phyloP scores from a whole-genome alignment of 257 asterid genomes.

The Datura wrightii region DNA sequence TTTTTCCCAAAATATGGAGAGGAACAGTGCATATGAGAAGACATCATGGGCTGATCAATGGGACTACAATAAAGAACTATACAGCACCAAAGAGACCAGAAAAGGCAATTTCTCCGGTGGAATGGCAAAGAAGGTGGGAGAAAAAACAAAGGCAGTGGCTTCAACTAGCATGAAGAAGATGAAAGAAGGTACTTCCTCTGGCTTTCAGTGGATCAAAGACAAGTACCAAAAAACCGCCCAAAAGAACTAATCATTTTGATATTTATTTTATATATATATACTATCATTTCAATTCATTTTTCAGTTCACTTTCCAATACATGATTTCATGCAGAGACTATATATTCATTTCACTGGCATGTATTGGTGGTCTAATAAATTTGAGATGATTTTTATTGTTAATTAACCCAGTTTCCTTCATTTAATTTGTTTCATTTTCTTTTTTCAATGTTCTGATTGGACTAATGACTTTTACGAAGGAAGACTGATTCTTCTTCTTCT shows the following conservation, averaged over 20 bases:
- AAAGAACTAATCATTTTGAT: slow-evolving; percentile 18
- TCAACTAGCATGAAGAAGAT: slow-evolving; percentile 74
- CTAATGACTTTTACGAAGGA: background rate
- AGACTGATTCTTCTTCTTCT: slow-evolving; percentile 2
- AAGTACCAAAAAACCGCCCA: slow-evolving; percentile 59
- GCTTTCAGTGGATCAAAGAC: slow-evolving; percentile 78
- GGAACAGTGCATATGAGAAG: slow-evolving; percentile 34
- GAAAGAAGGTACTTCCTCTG: slow-evolving; percentile 68
- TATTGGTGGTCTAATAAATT: background rate
- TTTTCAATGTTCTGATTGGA: background rate
- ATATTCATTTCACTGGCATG: background rate
- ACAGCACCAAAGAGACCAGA: slow-evolving; percentile 43
- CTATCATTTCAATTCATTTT: background rate
- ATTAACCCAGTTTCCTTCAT: background rate
- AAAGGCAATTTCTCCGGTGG: slow-evolving; percentile 24
- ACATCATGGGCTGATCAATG: slow-evolving; percentile 89
- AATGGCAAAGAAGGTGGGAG: slow-evolving; percentile 61
- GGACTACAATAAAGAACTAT: slow-evolving; percentile 59
- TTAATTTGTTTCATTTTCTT: background rate
- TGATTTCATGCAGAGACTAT: slow-evolving; percentile 3
- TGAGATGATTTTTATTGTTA: background rate
- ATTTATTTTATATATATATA: no score
- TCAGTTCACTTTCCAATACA: background rate
- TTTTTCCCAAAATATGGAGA: background rate
- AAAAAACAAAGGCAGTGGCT: slow-evolving; percentile 74